Conservation (phyloP, 106 monocot genomes). For the Platanthera guangdongensis region DNA sequence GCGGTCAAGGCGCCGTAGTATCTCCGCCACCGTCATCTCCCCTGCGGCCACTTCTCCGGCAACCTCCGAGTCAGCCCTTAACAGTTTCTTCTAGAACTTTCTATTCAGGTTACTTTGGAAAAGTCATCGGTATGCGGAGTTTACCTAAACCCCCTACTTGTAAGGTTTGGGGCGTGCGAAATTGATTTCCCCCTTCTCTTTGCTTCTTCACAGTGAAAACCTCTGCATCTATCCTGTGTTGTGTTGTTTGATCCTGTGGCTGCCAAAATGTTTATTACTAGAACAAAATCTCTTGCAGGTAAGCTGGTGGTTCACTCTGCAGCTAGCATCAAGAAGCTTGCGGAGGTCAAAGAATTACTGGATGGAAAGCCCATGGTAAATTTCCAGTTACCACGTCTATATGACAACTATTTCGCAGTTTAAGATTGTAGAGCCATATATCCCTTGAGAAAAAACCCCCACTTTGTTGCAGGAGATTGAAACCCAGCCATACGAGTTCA, state of each 20-base stretch:
- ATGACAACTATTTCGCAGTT: not conserved
- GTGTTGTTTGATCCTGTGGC: not conserved
- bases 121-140: no score
- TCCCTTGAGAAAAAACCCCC: not conserved
- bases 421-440: not conserved
- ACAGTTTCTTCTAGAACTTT: no score
- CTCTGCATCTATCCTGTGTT: not conserved
- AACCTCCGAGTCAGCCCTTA: no score
- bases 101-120: no score
- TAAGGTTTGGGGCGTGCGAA: no score
- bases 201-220: no score
- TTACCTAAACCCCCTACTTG: no score
- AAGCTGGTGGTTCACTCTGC: slow-evolving; percentile 82
- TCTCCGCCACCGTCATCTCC: no score
- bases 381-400: not conserved
- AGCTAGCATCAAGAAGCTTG: slow-evolving; percentile 50
- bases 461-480: slow-evolving; percentile 1
- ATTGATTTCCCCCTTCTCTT: no score
- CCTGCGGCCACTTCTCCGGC: no score
- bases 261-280: not conserved
- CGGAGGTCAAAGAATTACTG: slow-evolving; percentile 52
- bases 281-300: slow-evolving; percentile 30
- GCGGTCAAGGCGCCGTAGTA: no score
- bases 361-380: slow-evolving; percentile 46
- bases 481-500: not conserved